Base-by-base conservation (phyloP, 805 yeast genomes). In the Pichia rugopelliculosa region DNA sequence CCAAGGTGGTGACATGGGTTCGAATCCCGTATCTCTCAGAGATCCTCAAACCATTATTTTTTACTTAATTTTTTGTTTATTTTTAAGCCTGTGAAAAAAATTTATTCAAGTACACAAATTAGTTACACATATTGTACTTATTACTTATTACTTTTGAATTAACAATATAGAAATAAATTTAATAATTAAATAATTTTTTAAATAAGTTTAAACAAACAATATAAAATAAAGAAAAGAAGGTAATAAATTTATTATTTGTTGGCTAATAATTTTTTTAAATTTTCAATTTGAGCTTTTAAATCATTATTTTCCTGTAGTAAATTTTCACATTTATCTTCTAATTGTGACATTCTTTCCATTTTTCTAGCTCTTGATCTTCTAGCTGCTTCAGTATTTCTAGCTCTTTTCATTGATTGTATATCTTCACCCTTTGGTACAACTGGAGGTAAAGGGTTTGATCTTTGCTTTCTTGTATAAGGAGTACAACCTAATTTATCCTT, bases 341-440 rank as follows among this genome's bases (percentile, higher is more conserved):
- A 72, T 64, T 87, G 91, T 51, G 68, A 59, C 87, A 90, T 85
- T 66, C 95, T 79, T 65, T 86, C 86, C 82, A 85, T 81, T 68
- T 90, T 88, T 65, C 96, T 80, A 22, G 96, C 96, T 60, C 97
- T 76, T 24, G 96, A 88, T 62, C 96, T 79, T 67, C 97, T 81
- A 8, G 97, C 97, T 56, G 98, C 97, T 64, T 89, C 96, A n/a
- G 91, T 91, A 76, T 93, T 91, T 68, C 91, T 82, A 9, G 98
- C 98, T 64, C 98, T 82, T 72, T 91, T 91, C 59, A 85, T 65
- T 41, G 87, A 78, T 48, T 75, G 76, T n/a, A 83, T 78, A 65
- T 89, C 96, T 42, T 64, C 68, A 23, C 71, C 64, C 40, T 75
- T 77, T 27, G 77, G 73, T 41, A 77, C 76, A 47, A 89, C 74